Evolutionary conservation across 2,329 filamentous ascomycete species (phyloP), one percentile per base, ranked within the genome.

Genomic region (Furcasterigmium sp.): DNA sequence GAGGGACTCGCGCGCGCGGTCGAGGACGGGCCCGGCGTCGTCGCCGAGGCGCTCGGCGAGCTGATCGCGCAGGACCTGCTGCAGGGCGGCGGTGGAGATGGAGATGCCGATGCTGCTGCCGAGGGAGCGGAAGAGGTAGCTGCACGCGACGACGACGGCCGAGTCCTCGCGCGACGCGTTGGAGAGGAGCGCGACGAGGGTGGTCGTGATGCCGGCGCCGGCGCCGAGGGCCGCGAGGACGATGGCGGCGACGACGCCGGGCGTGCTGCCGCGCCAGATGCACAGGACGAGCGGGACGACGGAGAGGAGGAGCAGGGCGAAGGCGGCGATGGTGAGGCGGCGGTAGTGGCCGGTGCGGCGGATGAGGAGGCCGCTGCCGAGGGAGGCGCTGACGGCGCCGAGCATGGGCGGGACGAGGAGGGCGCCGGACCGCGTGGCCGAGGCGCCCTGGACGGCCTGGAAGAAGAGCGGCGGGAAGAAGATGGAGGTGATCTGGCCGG

Each of bases 391-490:
- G 3, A 90, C 84, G 20, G 75, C 77, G 5, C 68, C 65, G 3
- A 82, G 34, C 50, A 87, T 85, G 42, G 72, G 72, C 0, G 87
- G 86, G 25, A 91, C 66, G 15, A 91, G 72, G 26, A 81, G 67
- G 1, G 84, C 46, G 1, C 85, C 85, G 4, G 85, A 78, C 42
- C 70, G 60, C 0, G 82, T 81, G 1, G 87, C 82, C 4, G 73
- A 75, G 19, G 81, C 65, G 5, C 78, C 79, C 39, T 84, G 70
- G 1, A 84, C 82, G 5, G 83, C 85, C 62, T 91, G 87, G 63
- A 86, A 87, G 62, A 85, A 88, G 3, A 91, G 68, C 2, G 87
- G 85, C n/a, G 87, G 67, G 63, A 87, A 87, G 67, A 88, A 91
- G 4, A 86, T 51, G 1, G 74, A 64, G 0, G 77, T 74, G 55